A percentile compares a stretch with the other conserved stretches of the same genome.
These are phyloP conservation scores for Knoxia roxburghii DNA, from an alignment of 257 asterid genomes.

Conservation along the genomic window DNA sequence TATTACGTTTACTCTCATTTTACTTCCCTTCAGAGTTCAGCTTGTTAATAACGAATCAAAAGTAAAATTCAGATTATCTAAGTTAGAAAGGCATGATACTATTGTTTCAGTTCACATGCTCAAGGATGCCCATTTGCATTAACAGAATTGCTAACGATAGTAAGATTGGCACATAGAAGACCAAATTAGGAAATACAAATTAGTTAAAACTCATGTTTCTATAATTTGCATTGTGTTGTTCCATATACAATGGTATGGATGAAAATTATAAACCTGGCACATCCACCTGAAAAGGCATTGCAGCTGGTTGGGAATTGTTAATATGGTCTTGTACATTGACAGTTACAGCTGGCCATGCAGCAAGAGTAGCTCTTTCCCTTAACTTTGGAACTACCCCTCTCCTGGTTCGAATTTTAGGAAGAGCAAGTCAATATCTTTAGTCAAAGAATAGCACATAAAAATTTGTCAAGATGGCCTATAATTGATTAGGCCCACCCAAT, in stretches of 20 bases:
- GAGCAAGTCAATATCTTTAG: slow-evolving; percentile 11
- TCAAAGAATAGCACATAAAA: not conserved
- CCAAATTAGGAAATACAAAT: not conserved
- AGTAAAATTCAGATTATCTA: not conserved
- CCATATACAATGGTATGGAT: not conserved
- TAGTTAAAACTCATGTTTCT: not conserved
- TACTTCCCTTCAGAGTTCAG: not conserved
- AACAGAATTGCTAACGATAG: not conserved
- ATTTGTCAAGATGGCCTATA: not conserved
- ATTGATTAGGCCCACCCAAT: too few relatives aligned
- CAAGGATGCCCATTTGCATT: slow-evolving; percentile 1
- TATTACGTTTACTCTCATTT: not conserved
- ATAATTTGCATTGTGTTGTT: not conserved
- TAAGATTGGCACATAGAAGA: not conserved
- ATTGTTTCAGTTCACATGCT: slow-evolving; percentile 8
- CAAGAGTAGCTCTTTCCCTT: slow-evolving; percentile 64
- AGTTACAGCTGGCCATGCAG: slow-evolving; percentile 73
- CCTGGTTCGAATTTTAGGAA: slow-evolving; percentile 44
- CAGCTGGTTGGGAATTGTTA: slow-evolving; percentile 23
- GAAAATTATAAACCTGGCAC: slow-evolving; percentile 40
- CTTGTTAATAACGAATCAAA: not conserved
- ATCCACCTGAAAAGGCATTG: slow-evolving; percentile 31
- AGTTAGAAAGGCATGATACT: not conserved
- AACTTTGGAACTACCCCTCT: slow-evolving; percentile 52
- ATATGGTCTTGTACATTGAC: slow-evolving; percentile 31